Conservation (phyloP, 371 early-diverging fungal genomes). For the Circinella umbellata region DNA sequence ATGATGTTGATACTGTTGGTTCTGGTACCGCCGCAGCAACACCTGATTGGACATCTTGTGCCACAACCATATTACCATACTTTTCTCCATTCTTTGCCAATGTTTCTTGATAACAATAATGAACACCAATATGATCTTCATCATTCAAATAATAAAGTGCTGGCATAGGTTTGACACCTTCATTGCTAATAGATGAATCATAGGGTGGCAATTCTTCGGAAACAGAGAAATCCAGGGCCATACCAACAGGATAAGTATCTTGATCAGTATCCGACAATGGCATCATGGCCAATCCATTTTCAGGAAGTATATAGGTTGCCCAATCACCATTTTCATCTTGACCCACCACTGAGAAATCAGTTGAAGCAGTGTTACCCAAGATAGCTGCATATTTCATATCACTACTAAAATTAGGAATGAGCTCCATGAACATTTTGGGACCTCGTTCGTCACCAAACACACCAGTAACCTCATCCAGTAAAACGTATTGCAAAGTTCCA, state of each 20-base stretch:
- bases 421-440: slow-evolving; percentile 47
- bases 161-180: slow-evolving; percentile 41
- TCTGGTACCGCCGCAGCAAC: slow-evolving; percentile 12
- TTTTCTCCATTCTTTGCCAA: slow-evolving; percentile 38
- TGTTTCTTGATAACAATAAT: slow-evolving; percentile 43
- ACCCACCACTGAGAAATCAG: slow-evolving; percentile 47
- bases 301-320: slow-evolving; percentile 48
- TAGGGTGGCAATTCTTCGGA: slow-evolving; percentile 42
- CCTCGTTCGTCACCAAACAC: slow-evolving; percentile 41
- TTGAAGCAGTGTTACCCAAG: slow-evolving; percentile 42
- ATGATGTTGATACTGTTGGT: not conserved
- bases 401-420: slow-evolving; percentile 39
- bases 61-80: slow-evolving; percentile 27
- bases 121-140: slow-evolving; percentile 46
- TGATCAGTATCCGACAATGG: slow-evolving; percentile 39
- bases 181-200: slow-evolving; percentile 38
- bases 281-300: slow-evolving; percentile 31
- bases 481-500: slow-evolving; percentile 26
- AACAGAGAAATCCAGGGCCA: slow-evolving; percentile 47
- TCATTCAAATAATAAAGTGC: slow-evolving; percentile 47
- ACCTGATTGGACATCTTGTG: slow-evolving; percentile 17
- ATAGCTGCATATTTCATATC: slow-evolving; percentile 38
- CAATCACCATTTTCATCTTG: slow-evolving; percentile 41
- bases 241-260: slow-evolving; percentile 51
- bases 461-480: slow-evolving; percentile 44